Evolutionary conservation across 192 early-diverging fungal species (phyloP).

Genomic region (Linnemannia schmuckeri): DNA sequence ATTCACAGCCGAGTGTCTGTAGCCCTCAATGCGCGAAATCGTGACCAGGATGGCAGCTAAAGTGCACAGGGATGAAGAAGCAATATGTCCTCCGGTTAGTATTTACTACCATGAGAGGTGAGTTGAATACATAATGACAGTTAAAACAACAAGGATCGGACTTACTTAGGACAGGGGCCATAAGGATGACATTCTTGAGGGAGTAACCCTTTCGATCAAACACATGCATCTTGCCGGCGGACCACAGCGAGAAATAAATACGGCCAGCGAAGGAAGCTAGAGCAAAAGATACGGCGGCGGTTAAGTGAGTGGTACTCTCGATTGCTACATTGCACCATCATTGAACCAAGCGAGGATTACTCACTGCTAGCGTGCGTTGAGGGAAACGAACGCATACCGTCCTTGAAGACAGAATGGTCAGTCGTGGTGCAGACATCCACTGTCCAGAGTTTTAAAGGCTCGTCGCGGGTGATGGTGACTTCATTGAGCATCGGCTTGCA

Average conservation of each 20-base stretch:
- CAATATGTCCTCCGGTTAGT: constrained; percentile 19
- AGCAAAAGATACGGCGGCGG: background rate
- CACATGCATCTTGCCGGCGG: constrained; percentile 80
- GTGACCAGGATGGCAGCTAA: constrained; percentile 65
- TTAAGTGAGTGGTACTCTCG: background rate
- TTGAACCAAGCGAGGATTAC: background rate
- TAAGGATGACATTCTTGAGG: constrained; percentile 74
- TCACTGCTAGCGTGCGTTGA: constrained; percentile 87
- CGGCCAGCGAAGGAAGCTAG: constrained; percentile 77
- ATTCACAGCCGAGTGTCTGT: constrained; percentile 75
- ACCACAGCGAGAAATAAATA: constrained; percentile 74
- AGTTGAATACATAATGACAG: background rate
- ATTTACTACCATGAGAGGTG: background rate
- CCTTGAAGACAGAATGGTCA: constrained; percentile 64
- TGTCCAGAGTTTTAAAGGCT: constrained; percentile 67
- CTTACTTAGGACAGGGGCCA: constrained; percentile 61
- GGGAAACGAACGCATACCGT: constrained; percentile 88
- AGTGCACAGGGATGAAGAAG: background rate
- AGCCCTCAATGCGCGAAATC: constrained; percentile 72
- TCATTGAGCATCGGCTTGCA: constrained; percentile 58
- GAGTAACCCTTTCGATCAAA: constrained; percentile 75
- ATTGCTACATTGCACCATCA: background rate
- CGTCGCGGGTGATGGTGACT: constrained; percentile 20
- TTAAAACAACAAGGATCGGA: background rate
- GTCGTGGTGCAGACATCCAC: constrained; percentile 69